A percentile compares a stretch with the other conserved stretches of the same genome.
phyloP scores from a whole-genome alignment of 2,329 filamentous ascomycete genomes.

The Stachybotrys chlorohalonatus region DNA sequence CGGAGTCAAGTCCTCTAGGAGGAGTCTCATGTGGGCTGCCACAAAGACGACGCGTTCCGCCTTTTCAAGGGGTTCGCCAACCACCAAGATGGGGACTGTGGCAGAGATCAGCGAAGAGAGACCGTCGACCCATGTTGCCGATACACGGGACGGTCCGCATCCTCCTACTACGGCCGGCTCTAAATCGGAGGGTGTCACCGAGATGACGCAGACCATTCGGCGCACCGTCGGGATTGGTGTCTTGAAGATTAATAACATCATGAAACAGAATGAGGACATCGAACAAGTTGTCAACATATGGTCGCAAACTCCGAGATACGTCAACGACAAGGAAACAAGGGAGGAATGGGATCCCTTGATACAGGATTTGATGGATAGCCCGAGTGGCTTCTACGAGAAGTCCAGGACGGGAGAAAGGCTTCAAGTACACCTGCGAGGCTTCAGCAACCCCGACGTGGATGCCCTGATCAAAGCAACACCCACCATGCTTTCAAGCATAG shows the following conservation, averaged over 20 bases:
- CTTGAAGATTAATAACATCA: conserved; percentile 63
- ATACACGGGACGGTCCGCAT: conserved; percentile 33
- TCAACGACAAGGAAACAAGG: conserved; percentile 47
- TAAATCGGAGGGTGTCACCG: conserved; percentile 13
- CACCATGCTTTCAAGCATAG: conserved; percentile 73
- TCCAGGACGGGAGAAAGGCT: conserved; percentile 66
- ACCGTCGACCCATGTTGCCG: conserved; percentile 21
- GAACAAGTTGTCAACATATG: conserved; percentile 74
- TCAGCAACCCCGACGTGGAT: conserved; percentile 70
- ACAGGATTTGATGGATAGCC: conserved; percentile 62
- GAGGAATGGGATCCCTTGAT: conserved; percentile 68
- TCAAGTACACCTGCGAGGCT: conserved; percentile 70
- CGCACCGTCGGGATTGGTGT: conserved; percentile 70
- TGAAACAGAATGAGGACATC: conserved; percentile 61
- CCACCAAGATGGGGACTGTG: conserved; percentile 46
- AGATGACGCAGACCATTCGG: conserved; percentile 20
- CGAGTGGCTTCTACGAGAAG: conserved; percentile 65
- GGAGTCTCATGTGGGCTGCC: conserved; percentile 64
- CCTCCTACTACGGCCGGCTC: conserved; percentile 52
- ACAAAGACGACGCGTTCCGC: conserved; percentile 45
- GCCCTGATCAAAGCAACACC: conserved; percentile 76
- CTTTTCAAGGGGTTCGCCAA: conserved; percentile 40
- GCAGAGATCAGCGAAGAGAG: conserved; percentile 39
- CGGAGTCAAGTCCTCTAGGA: conserved; percentile 45
- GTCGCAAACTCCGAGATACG: conserved; percentile 49